Evolutionary conservation across 2,329 filamentous ascomycete species (phyloP).

Genomic region (Alternaria novae-zelandiae): DNA sequence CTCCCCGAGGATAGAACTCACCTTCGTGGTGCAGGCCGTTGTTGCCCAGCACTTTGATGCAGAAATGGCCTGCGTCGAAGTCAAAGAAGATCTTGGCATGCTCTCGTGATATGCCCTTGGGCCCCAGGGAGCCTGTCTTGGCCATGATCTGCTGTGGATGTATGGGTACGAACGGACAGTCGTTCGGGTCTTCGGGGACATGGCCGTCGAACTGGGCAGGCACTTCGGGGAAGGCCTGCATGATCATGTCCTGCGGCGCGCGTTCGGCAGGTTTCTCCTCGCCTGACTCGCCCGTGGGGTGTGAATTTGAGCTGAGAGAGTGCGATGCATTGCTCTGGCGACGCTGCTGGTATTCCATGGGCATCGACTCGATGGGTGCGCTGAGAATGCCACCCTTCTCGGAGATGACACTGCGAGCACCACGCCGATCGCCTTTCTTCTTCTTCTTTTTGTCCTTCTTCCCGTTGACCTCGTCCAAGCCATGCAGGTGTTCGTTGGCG

Average conservation of each 20-base stretch:
- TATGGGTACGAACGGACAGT: conserved; percentile 72
- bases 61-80: conserved; percentile 66
- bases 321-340: conserved; percentile 51
- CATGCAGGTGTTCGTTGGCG: conserved; percentile 30
- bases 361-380: conserved; percentile 41
- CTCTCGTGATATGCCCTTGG: conserved; percentile 75
- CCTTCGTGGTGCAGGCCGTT: conserved; percentile 67
- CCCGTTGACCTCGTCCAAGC: conserved; percentile 1
- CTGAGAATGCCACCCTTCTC: conserved; percentile 71
- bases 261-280: conserved; percentile 38
- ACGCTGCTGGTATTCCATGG: conserved; percentile 44
- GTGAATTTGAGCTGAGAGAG: conserved; percentile 59
- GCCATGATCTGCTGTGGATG: conserved; percentile 62
- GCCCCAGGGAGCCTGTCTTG: conserved; percentile 62
- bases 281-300: conserved; percentile 42
- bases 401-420: conserved; percentile 67
- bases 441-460: conserved; percentile 51
- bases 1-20: conserved; percentile 25
- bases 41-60: conserved; percentile 66
- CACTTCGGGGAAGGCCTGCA: conserved; percentile 44
- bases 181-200: conserved; percentile 63
- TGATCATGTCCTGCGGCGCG: conserved; percentile 44
- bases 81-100: conserved; percentile 78
- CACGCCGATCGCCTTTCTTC: conserved; percentile 59
- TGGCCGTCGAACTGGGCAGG: conserved; percentile 63